Conservation (phyloP, 108 stramenopile species). For the Pelagomonas calceolata region DNA sequence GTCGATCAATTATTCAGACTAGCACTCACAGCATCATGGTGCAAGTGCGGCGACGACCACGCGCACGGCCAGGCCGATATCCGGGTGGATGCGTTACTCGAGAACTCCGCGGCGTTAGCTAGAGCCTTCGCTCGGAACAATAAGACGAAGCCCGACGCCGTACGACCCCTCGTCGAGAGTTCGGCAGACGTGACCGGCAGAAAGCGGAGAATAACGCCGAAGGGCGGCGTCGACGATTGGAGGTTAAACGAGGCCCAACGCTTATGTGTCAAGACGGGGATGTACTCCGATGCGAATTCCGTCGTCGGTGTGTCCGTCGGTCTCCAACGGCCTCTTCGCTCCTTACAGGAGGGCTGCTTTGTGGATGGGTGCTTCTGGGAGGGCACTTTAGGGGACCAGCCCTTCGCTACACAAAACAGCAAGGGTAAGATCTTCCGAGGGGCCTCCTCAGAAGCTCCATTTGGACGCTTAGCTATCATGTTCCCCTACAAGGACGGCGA, state of each 20-base stretch:
- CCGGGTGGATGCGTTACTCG: slow-evolving; percentile 13
- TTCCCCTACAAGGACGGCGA: slow-evolving; percentile 22
- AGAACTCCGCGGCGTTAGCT: not conserved
- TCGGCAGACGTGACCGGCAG: not conserved
- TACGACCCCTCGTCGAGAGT: too few relatives aligned
- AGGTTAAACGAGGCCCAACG: slow-evolving; percentile 5
- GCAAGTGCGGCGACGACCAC: slow-evolving; percentile 17
- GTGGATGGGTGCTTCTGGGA: not conserved
- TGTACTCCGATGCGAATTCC: not conserved
- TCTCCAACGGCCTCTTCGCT: not conserved
- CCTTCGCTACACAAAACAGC: not conserved
- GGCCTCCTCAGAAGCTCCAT: not conserved
- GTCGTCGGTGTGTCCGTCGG: not conserved
- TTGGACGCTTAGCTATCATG: slow-evolving; percentile 20
- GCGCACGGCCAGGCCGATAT: slow-evolving; percentile 18
- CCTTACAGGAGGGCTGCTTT: slow-evolving; percentile 1
- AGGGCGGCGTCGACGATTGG: slow-evolving; percentile 11
- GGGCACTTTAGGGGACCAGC: not conserved
- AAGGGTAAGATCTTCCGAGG: not conserved
- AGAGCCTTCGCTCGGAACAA: not conserved
- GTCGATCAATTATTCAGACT: not conserved
- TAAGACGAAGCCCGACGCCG: not conserved
- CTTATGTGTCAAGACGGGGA: not conserved
- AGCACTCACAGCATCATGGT: not conserved
- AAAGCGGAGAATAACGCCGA: not conserved